Conservation (phyloP, 179 eudicot genomes). For the Nepenthes alata region DNA sequence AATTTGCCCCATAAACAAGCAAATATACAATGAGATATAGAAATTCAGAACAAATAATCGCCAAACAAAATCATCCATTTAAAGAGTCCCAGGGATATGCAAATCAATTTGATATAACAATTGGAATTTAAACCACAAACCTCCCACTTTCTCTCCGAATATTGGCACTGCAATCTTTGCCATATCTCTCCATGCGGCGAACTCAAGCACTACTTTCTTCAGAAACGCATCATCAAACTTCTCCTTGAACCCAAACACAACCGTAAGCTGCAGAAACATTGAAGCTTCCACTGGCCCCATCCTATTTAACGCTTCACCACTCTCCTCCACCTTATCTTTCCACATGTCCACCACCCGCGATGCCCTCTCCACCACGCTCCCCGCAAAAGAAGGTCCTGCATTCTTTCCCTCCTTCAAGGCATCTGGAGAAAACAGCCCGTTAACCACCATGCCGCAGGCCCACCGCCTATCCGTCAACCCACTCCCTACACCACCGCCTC, state of each 20-base stretch:
- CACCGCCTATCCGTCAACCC: conserved; percentile 31
- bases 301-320: conserved; percentile 8
- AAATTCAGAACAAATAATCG: no score
- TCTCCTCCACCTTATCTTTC: conserved; percentile 7
- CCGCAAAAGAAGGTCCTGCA: conserved; percentile 7
- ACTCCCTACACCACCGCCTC: neutral
- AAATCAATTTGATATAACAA: neutral
- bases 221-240: conserved; percentile 22
- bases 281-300: conserved; percentile 17
- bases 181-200: conserved; percentile 20
- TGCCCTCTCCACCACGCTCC: conserved; percentile 22
- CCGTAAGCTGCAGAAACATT: conserved; percentile 26
- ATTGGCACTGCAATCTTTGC: conserved; percentile 19
- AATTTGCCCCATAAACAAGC: no score
- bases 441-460: conserved; percentile 23
- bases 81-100: no score
- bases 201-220: conserved; percentile 25
- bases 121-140: conserved; percentile 5
- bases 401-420: conserved; percentile 4
- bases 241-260: conserved; percentile 25
- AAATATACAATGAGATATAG: no score
- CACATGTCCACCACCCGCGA: neutral
- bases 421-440: conserved; percentile 9
- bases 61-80: no score
- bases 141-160: conserved; percentile 24